Evolutionary conservation across 2,329 filamentous ascomycete genomes (phyloP), one percentile per base, ranked within the genome.

Genomic region (Aspergillus aculeatus): DNA sequence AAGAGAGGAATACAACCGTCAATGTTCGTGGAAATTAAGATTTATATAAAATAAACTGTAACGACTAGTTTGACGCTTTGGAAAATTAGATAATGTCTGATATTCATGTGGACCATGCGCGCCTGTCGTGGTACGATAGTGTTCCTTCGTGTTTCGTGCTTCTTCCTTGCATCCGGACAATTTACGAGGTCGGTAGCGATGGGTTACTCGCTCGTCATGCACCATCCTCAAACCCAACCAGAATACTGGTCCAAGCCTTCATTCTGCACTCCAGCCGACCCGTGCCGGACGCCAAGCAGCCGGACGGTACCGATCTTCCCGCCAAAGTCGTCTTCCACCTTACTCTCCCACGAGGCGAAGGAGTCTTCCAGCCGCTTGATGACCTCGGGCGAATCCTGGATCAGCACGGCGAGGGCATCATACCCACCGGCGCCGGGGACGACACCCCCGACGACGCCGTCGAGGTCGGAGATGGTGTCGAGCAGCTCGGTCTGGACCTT

Each of bases 351-450:
- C 26, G 78, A 77, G 21, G 78, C 78, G 60, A 96, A 75, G 48
- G 91, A 87, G 48, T 78, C 75, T 63, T 84, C 81, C 23, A 98
- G 75, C 12, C 80, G 78, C 23, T 72, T 71, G 57, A 89, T 78
- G 1, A 91, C 90, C 52, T 82, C 83, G 38, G 81, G 82, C 56
- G 90, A 86, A 68, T 97, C 91, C 68, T 84, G 83, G 64, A 96
- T 85, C 60, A 99, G 75, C 61, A 99, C 75, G 0, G 89, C 90
- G 57, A 96, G 83, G 1, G 95, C 95, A 80, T 99, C 95, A 71
- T 90, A 97, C 0, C 95, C 95, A 10, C 95, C 95, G 0, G 95
- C 95, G 0, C 95, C 95, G 0, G 95, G 95, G 0, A 97, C 95
- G 0, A 98, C 92, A 0, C 93, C 95, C 0, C 92, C 93, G 64